These are phyloP conservation scores for Aspergillus ostianus DNA, from an alignment of 495 filamentous ascomycete species.

Conservation along the genomic window DNA sequence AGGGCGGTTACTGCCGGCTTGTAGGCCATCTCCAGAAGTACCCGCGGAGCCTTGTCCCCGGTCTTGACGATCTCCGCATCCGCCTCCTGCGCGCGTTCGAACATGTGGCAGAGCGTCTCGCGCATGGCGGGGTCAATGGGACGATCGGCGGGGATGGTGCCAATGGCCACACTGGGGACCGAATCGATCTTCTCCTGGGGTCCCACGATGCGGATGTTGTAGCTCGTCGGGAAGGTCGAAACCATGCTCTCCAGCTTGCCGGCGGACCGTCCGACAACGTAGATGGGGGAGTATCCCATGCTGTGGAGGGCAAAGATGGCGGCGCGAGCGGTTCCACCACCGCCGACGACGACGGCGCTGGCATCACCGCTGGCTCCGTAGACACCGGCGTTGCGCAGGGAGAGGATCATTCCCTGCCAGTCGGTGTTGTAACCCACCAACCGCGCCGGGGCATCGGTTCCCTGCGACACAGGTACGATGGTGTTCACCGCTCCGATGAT, in stretches of 20 bases:
- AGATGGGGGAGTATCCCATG: conserved; percentile 83
- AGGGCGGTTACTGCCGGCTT: conserved; percentile 78
- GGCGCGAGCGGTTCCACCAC: conserved; percentile 87
- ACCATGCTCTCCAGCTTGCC: conserved; percentile 65
- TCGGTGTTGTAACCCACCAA: conserved; percentile 92
- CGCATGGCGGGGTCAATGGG: conserved; percentile 74
- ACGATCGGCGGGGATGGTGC: conserved; percentile 86
- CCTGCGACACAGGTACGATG: conserved; percentile 57
- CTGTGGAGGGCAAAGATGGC: conserved; percentile 84
- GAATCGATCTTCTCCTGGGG: conserved; percentile 47
- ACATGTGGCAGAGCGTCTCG: conserved; percentile 66
- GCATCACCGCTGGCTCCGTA: conserved; percentile 36
- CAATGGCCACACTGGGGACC: conserved; percentile 72
- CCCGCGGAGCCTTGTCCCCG: conserved; percentile 39
- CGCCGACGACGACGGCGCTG: conserved; percentile 69
- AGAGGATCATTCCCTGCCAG: conserved; percentile 87
- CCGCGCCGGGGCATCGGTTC: conserved; percentile 39
- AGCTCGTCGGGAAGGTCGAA: conserved; percentile 69
- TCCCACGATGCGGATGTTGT: conserved; percentile 67
- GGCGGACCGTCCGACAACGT: conserved; percentile 76
- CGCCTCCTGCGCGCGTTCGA: conserved; percentile 44
- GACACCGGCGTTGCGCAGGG: conserved; percentile 72
- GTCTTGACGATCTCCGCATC: conserved; percentile 33
- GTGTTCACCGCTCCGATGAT: conserved; percentile 96
- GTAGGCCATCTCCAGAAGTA: conserved; percentile 96